Evolutionary conservation across 2,329 filamentous ascomycete species (phyloP).

Genomic region (Sporothrix brunneoviolacea): DNA sequence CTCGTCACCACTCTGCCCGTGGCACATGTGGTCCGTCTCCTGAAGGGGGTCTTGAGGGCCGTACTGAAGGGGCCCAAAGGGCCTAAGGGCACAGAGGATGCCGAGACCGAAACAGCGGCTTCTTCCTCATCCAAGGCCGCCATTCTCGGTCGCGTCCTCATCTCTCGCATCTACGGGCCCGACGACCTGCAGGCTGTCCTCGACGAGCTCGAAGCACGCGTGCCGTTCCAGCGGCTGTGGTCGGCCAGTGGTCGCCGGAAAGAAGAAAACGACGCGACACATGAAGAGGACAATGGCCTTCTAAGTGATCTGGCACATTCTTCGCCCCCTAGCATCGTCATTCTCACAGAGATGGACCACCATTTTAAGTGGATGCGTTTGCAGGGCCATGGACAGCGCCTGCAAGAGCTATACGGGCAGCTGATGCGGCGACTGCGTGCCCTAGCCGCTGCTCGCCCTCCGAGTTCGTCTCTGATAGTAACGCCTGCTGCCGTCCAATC

Average conservation of each 20-base stretch:
- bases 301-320: neutral
- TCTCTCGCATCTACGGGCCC: constrained; percentile 53
- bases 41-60: constrained; percentile 35
- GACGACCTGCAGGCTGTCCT: constrained; percentile 53
- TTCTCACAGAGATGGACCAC: constrained; percentile 19
- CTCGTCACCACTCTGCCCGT: constrained; percentile 44
- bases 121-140: constrained; percentile 5
- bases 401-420: constrained; percentile 17
- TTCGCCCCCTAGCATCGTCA: neutral
- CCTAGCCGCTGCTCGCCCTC: neutral
- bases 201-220: constrained; percentile 29
- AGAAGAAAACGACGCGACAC: neutral
- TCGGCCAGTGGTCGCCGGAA: neutral
- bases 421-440: constrained; percentile 16
- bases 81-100: constrained; percentile 8
- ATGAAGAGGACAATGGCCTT: neutral
- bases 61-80: constrained; percentile 13
- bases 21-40: constrained; percentile 32
- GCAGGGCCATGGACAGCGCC: constrained; percentile 12
- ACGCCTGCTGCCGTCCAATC: neutral
- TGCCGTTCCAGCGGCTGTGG: constrained; percentile 15
- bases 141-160: constrained; percentile 42
- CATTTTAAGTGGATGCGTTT: constrained; percentile 19
- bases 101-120: neutral
- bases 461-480: neutral